A percentile compares a stretch with the other conserved stretches of the same genome.
Conservation (phyloP, 805 yeast species). For the Hanseniaspora thailandica region DNA sequence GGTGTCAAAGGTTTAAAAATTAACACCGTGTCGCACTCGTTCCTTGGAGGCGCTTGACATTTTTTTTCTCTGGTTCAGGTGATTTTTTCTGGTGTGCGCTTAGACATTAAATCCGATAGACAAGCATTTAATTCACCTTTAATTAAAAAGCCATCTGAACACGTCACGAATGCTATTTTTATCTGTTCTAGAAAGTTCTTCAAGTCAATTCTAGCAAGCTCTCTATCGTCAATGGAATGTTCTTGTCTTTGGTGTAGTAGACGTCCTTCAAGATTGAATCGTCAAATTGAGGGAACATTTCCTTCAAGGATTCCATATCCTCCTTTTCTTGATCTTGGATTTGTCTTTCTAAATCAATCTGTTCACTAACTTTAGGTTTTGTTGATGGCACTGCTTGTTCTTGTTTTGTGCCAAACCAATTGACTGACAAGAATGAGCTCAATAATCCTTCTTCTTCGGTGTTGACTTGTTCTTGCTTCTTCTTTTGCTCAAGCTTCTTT, state of each 20-base stretch:
- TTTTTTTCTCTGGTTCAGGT: not conserved
- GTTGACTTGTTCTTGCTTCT: not conserved
- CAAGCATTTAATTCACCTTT: not conserved
- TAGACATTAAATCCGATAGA: not conserved
- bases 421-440: not conserved
- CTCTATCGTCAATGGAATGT: constrained; percentile 29
- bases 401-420: constrained; percentile 5
- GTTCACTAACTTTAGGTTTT: not conserved
- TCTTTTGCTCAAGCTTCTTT: not conserved
- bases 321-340: constrained; percentile 31
- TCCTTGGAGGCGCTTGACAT: no score
- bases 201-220: constrained; percentile 6
- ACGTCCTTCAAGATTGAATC: constrained; percentile 58
- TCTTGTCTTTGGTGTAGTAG: constrained; percentile 48
- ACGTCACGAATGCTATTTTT: not conserved
- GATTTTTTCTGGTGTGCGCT: not conserved
- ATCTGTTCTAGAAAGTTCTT: no score
- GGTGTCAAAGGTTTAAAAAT: no score
- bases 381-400: not conserved
- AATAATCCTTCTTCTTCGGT: not conserved
- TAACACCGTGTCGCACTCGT: no score
- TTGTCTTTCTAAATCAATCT: constrained; percentile 28
- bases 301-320: constrained; percentile 40
- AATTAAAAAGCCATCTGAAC: not conserved
- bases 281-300: constrained; percentile 71